Evolutionary conservation across 768 basidiomycete genomes (phyloP).

Genomic region (Mycena capillaripes): DNA sequence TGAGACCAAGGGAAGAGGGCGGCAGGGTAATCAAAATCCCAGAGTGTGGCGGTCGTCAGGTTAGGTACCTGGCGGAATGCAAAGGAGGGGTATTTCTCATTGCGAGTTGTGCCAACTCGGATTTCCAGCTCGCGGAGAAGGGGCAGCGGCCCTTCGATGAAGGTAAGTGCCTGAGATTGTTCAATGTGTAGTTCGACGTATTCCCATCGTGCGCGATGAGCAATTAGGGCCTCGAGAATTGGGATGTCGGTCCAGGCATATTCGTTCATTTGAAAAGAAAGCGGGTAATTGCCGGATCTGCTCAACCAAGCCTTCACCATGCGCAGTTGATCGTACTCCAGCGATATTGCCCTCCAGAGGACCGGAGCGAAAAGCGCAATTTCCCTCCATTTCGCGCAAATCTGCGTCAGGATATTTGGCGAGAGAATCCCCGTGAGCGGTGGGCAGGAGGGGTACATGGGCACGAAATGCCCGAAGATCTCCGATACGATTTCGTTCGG

Average conservation of each 20-base stretch:
- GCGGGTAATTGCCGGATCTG: background rate
- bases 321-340: background rate
- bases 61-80: background rate
- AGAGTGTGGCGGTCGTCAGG: background rate
- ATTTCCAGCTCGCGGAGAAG: background rate
- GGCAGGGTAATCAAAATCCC: background rate
- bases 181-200: background rate
- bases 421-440: background rate
- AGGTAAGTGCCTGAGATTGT: no score
- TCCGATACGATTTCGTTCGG: constrained; percentile 4
- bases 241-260: no score
- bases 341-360: background rate
- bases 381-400: background rate
- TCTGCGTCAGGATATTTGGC: background rate
- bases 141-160: background rate
- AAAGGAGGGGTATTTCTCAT: no score
- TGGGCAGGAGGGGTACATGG: background rate
- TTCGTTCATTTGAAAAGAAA: background rate
- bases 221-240: background rate
- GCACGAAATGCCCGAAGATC: background rate
- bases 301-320: background rate
- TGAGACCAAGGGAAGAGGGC: background rate
- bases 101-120: background rate
- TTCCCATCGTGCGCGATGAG: background rate
- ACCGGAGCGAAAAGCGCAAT: background rate